Evolutionary conservation across 2,329 filamentous ascomycete genomes (phyloP).

Genomic region (Colletotrichum phormii): DNA sequence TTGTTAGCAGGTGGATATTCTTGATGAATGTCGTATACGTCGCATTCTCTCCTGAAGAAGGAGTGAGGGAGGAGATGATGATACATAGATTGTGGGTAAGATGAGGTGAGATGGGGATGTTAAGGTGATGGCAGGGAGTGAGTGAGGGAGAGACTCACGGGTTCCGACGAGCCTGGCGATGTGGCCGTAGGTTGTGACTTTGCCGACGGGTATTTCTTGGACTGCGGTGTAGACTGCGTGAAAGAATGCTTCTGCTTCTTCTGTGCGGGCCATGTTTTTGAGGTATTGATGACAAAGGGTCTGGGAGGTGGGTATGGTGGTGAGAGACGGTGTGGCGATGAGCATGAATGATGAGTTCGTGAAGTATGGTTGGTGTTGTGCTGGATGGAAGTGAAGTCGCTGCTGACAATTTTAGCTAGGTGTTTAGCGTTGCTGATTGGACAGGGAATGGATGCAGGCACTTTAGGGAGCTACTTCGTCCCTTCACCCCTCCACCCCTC

Average conservation of each 20-base stretch:
- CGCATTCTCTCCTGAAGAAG: too few species aligned
- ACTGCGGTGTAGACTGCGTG: conserved; percentile 84
- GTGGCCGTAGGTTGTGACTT: conserved; percentile 89
- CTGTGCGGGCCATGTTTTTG: conserved; percentile 72
- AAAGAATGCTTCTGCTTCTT: conserved; percentile 82
- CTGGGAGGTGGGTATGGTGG: too few species aligned
- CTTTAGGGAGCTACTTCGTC: too few species aligned
- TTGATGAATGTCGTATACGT: too few species aligned
- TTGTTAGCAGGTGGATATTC: background rate
- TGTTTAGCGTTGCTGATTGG: too few species aligned
- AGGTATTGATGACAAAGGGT: rapidly evolving
- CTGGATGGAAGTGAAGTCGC: background rate
- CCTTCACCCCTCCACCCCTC: background rate
- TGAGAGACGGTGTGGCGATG: background rate
- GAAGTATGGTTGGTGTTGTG: background rate
- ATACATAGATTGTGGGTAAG: too few species aligned
- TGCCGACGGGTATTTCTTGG: conserved; percentile 85
- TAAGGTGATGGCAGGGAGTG: background rate
- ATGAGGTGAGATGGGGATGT: too few species aligned
- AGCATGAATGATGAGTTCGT: background rate
- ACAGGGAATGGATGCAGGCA: background rate
- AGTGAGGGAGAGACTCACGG: conserved; percentile 62
- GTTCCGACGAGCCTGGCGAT: conserved; percentile 79
- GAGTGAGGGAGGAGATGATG: too few species aligned
- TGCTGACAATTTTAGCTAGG: background rate